Conservation (phyloP, 2,329 filamentous ascomycete species). For the Exophiala viscosa region DNA sequence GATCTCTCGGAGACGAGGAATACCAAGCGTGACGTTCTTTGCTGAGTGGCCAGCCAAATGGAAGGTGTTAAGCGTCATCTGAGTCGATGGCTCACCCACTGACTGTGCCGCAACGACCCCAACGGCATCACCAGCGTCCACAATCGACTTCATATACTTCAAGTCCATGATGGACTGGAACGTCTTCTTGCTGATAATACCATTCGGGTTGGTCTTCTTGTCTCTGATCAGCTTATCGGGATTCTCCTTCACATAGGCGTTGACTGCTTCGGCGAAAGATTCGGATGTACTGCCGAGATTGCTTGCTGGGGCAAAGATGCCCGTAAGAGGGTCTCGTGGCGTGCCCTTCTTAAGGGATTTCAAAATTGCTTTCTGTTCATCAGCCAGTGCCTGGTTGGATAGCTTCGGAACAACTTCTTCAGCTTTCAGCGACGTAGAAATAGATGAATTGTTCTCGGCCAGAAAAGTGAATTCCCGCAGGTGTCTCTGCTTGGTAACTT, state of each 20-base stretch:
- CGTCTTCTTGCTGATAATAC: conserved; percentile 61
- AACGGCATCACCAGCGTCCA: conserved; percentile 93
- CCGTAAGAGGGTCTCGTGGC: conserved; percentile 70
- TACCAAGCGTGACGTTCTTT: conserved; percentile 98
- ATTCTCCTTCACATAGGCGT: conserved; percentile 74
- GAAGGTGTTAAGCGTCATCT: conserved; percentile 99
- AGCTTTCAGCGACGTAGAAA: conserved; percentile 72
- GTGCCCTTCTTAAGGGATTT: conserved; percentile 58
- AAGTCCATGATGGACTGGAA: conserved; percentile 82
- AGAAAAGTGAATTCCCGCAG: conserved; percentile 86
- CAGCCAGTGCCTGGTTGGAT: conserved; percentile 9
- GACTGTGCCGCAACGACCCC: conserved; percentile 96
- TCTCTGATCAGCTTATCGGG: conserved; percentile 57
- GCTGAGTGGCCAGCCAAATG: conserved; percentile 97
- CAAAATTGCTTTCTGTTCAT: conserved; percentile 54
- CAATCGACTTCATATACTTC: conserved; percentile 87
- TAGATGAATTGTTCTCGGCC: conserved; percentile 76
- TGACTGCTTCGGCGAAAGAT: conserved; percentile 69
- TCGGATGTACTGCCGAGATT: conserved; percentile 86
- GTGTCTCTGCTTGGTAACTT: conserved; percentile 91
- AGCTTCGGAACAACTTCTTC: conserved; percentile 38
- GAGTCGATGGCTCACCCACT: conserved; percentile 92
- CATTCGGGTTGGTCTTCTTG: conserved; percentile 51
- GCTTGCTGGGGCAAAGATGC: conserved; percentile 69
- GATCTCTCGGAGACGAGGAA: conserved; percentile 93